phyloP scores from a whole-genome alignment of 768 basidiomycete genomes.

The Phanerochaete sordida region DNA sequence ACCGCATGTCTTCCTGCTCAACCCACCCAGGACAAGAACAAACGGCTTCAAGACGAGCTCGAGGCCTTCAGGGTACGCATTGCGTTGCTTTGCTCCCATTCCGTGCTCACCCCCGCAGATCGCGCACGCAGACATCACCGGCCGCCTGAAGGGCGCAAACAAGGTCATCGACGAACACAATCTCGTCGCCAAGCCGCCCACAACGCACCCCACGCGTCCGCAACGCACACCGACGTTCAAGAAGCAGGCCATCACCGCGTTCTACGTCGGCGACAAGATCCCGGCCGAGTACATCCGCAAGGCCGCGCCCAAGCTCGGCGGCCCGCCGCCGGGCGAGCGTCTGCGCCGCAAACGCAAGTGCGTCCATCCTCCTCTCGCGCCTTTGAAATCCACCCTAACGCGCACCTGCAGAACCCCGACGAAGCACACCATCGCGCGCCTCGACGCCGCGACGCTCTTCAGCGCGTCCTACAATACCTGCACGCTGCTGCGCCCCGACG shows the following conservation, averaged over 20 bases:
- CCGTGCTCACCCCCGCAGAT: background rate
- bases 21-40: background rate
- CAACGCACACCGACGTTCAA: background rate
- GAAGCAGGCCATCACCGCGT: background rate
- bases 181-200: background rate
- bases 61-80: background rate
- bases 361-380: background rate
- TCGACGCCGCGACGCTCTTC: background rate
- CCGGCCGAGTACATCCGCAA: background rate
- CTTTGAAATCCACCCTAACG: background rate
- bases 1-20: too few relatives aligned
- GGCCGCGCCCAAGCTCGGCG: background rate
- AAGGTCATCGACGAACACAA: background rate
- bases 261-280: background rate
- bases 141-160: background rate
- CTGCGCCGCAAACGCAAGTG: background rate
- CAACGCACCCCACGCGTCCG: background rate
- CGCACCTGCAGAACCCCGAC: background rate
- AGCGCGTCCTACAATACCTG: background rate
- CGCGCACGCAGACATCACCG: background rate
- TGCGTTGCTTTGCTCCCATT: too few relatives aligned
- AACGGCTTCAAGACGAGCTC: background rate
- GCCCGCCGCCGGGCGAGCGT: background rate
- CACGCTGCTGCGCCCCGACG: background rate
- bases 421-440: background rate